phyloP scores from a whole-genome alignment of 495 filamentous ascomycete species.

The Chaetomium fimeti region DNA sequence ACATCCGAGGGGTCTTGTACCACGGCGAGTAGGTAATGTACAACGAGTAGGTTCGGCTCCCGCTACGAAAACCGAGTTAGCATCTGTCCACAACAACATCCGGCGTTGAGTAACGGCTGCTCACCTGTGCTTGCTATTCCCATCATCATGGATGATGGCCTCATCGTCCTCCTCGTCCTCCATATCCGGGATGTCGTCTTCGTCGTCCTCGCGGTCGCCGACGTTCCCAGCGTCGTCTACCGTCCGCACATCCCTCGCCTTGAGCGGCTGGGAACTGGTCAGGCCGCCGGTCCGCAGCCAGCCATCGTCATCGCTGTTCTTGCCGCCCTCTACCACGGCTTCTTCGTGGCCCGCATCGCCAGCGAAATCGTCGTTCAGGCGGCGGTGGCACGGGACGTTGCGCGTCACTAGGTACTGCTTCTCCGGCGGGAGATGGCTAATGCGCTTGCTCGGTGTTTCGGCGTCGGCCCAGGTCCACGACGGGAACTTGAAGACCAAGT shows the following conservation, averaged over 20 bases:
- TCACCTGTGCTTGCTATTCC: constrained; percentile 64
- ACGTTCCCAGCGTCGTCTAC: constrained; percentile 78
- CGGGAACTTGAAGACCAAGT: constrained; percentile 98
- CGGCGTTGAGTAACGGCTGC: constrained; percentile 32
- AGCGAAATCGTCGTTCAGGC: constrained; percentile 90
- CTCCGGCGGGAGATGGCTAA: constrained; percentile 74
- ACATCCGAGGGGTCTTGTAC: constrained; percentile 94
- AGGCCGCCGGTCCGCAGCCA: constrained; percentile 85
- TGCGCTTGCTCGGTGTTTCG: constrained; percentile 70
- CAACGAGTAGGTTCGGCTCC: constrained; percentile 87
- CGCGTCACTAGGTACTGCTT: constrained; percentile 97
- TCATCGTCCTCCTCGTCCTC: constrained; percentile 98
- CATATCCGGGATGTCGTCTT: constrained; percentile 96
- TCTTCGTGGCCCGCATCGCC: constrained; percentile 83
- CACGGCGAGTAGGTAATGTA: constrained; percentile 98
- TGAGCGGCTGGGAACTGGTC: constrained; percentile 67
- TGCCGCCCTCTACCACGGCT: constrained; percentile 74
- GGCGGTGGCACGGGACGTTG: constrained; percentile 85
- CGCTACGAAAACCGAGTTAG: constrained; percentile 48
- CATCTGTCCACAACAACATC: constrained; percentile 2
- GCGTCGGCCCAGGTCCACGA: constrained; percentile 98
- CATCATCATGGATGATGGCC: constrained; percentile 86
- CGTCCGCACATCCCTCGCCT: constrained; percentile 76
- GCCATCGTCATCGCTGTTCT: constrained; percentile 73
- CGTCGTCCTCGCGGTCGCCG: constrained; percentile 69